Conservation (phyloP, 2,329 filamentous ascomycete genomes). For the Ophioceras dolichostomum region DNA sequence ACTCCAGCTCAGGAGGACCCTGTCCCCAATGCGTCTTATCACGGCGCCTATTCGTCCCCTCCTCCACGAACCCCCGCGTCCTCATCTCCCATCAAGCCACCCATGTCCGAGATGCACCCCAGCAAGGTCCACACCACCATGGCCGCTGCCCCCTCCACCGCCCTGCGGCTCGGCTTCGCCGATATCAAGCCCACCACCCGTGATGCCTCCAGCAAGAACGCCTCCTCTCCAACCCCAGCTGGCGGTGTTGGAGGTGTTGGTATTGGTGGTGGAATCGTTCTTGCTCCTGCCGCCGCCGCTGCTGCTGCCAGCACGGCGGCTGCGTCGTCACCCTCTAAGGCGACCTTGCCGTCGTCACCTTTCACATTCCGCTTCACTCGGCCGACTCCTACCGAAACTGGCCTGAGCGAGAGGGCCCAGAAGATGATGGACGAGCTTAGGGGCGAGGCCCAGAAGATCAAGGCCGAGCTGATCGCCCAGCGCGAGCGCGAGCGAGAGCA, state of each 20-base stretch:
- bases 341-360: slow-evolving; percentile 36
- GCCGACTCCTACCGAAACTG: slow-evolving; percentile 22
- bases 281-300: neutral
- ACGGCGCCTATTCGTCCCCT: slow-evolving; percentile 23
- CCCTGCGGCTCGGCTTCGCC: slow-evolving; percentile 69
- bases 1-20: slow-evolving; percentile 13
- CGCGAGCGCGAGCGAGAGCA: slow-evolving; percentile 41
- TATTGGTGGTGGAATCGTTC: no score
- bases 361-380: slow-evolving; percentile 53
- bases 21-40: slow-evolving; percentile 4
- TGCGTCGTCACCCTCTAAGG: slow-evolving; percentile 27
- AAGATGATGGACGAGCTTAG: slow-evolving; percentile 55
- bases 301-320: neutral
- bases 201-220: slow-evolving; percentile 5
- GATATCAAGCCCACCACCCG: slow-evolving; percentile 51
- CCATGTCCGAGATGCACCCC: slow-evolving; percentile 81
- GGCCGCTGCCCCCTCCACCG: slow-evolving; percentile 67
- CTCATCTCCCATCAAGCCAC: slow-evolving; percentile 54
- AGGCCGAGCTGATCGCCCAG: slow-evolving; percentile 52
- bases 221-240: neutral
- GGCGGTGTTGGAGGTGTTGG: no score
- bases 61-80: slow-evolving; percentile 46
- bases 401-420: slow-evolving; percentile 49
- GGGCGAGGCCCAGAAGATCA: slow-evolving; percentile 59
- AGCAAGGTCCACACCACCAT: slow-evolving; percentile 68